A percentile compares a stretch with the other conserved stretches of the same genome.
These are phyloP conservation scores for Globisporangium apiculatum DNA, from an alignment of 352 stramenopile genomes.

Conservation along the genomic window DNA sequence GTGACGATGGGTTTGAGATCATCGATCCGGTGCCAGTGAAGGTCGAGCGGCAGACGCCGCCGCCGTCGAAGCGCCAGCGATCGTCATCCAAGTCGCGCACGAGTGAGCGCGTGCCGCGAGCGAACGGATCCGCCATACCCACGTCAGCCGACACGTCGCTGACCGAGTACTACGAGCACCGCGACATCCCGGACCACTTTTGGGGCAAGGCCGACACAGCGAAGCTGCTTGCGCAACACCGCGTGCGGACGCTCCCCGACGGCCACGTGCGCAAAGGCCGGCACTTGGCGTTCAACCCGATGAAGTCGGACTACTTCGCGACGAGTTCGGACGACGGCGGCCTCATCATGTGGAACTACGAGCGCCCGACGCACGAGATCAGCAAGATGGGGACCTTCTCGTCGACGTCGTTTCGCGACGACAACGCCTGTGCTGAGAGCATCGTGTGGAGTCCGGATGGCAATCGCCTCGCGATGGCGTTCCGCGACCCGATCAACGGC, in stretches of 20 bases:
- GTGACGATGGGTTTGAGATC: slow-evolving; percentile 46
- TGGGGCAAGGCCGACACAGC: slow-evolving; percentile 55
- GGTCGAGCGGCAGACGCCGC: slow-evolving; percentile 12
- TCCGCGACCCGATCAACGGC: slow-evolving; percentile 53
- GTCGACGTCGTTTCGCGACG: slow-evolving; percentile 52
- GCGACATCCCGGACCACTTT: slow-evolving; percentile 59
- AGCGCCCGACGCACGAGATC: slow-evolving; percentile 49
- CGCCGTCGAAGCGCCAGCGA: slow-evolving; percentile 2
- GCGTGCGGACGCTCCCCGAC: slow-evolving; percentile 53
- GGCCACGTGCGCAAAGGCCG: slow-evolving; percentile 59
- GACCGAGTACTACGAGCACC: slow-evolving; percentile 4
- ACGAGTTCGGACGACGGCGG: slow-evolving; percentile 75
- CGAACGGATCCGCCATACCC: slow-evolving; percentile 5
- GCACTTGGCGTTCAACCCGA: slow-evolving; percentile 72
- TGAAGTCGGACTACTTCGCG: slow-evolving; percentile 62
- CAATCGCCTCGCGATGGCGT: slow-evolving; percentile 70
- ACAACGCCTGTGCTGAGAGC: slow-evolving; percentile 56
- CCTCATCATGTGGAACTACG: slow-evolving; percentile 75
- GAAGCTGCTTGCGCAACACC: slow-evolving; percentile 67
- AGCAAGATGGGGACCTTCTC: slow-evolving; percentile 51
- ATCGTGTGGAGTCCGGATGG: slow-evolving; percentile 74
- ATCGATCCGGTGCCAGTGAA: slow-evolving; percentile 35
- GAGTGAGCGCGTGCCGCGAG: neutral
- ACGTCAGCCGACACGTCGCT: slow-evolving; percentile 18
- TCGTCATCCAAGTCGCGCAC: slow-evolving; percentile 10